Evolutionary conservation across 805 yeast species (phyloP).

Genomic region (Zygoascus flipseniorum): DNA sequence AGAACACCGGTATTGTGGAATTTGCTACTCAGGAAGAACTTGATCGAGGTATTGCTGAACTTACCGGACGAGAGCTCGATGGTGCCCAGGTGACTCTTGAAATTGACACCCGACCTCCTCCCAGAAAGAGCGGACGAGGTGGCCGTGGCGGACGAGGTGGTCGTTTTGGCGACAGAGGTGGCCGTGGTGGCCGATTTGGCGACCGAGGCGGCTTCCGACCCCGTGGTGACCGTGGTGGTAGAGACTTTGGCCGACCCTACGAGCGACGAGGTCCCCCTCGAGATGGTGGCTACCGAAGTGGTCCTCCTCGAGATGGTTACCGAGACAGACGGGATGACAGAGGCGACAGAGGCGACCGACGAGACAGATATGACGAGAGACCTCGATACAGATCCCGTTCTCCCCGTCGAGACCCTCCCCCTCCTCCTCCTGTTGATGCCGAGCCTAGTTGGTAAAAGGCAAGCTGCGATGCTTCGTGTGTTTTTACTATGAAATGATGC

Average conservation of each 20-base stretch:
- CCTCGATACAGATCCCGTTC: constrained; percentile 10
- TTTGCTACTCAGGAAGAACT: constrained; percentile 54
- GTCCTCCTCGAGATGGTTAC: constrained; percentile 37
- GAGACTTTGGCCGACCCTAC: constrained; percentile 29
- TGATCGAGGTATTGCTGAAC: constrained; percentile 56
- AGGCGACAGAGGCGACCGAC: constrained; percentile 12
- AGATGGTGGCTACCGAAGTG: constrained; percentile 37
- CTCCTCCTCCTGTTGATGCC: neutral
- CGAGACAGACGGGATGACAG: constrained; percentile 29
- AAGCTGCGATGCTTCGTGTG: neutral
- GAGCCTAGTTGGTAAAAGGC: constrained; percentile 1
- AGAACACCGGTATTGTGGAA: constrained; percentile 29
- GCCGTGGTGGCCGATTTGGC: constrained; percentile 39
- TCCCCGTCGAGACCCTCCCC: constrained; percentile 6
- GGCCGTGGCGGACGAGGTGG: constrained; percentile 37
- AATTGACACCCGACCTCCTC: constrained; percentile 47
- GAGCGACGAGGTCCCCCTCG: constrained; percentile 40
- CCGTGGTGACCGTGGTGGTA: constrained; percentile 41
- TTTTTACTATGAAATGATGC: no score
- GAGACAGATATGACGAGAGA: constrained; percentile 13
- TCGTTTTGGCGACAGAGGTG: constrained; percentile 29
- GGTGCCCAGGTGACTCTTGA: constrained; percentile 61
- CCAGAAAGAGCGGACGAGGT: constrained; percentile 34
- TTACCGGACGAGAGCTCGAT: constrained; percentile 64
- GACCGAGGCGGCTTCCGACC: constrained; percentile 38